Evolutionary conservation across 345 rosid species (phyloP).

Genomic region (Eutrema heterophyllum): DNA sequence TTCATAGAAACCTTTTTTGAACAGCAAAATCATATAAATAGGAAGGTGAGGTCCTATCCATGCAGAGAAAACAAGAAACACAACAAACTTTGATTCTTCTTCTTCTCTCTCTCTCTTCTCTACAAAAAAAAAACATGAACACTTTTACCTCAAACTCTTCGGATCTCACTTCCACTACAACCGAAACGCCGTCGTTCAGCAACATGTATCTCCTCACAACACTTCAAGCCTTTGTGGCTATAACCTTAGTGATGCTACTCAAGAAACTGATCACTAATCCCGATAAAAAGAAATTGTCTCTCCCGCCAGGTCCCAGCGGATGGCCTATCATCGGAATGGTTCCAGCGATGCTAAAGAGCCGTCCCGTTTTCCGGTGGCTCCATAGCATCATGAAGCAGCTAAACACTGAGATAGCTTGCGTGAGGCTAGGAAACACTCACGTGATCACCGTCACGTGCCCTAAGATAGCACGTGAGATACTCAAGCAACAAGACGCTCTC

Average conservation of each 20-base stretch:
- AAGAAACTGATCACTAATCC: constrained; percentile 15
- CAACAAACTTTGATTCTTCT: constrained; percentile 7
- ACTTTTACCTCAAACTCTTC: constrained; percentile 32
- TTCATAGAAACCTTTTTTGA: neutral
- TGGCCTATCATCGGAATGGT: constrained; percentile 42
- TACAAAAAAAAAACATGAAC: constrained; percentile 15
- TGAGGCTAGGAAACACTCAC: constrained; percentile 38
- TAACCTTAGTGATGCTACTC: constrained; percentile 24
- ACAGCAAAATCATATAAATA: constrained; percentile 6
- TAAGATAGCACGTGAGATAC: constrained; percentile 34
- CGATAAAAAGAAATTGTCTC: constrained; percentile 12
- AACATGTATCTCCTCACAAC: constrained; percentile 33
- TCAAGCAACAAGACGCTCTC: constrained; percentile 35
- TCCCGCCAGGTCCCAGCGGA: constrained; percentile 41
- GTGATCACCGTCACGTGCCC: constrained; percentile 43
- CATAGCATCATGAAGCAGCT: constrained; percentile 41
- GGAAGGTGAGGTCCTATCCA: constrained; percentile 25
- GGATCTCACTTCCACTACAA: constrained; percentile 20
- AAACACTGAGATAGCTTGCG: constrained; percentile 42
- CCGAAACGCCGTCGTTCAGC: constrained; percentile 1
- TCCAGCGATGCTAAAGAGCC: constrained; percentile 32
- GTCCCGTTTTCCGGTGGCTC: constrained; percentile 40
- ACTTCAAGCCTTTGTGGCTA: constrained; percentile 30
- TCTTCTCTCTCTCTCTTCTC: constrained; percentile 1
- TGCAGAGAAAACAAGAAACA: constrained; percentile 24